A percentile compares a stretch with the other conserved stretches of the same genome.
phyloP scores from a whole-genome alignment of 1,139 yeast species.

The Candida tetrigidarum region DNA sequence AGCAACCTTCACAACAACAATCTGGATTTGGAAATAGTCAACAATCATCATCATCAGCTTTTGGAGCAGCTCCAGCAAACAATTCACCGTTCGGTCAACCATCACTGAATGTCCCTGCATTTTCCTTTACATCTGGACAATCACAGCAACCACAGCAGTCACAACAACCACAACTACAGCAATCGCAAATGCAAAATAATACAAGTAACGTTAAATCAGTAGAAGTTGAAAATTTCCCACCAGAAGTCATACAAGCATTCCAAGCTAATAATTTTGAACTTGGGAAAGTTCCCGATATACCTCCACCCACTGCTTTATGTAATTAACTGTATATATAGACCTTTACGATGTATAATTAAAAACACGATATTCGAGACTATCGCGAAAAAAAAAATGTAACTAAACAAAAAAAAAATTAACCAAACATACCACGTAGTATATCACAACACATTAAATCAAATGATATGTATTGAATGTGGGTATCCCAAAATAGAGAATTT shows the following conservation, averaged over 20 bases:
- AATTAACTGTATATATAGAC: constrained; percentile 8
- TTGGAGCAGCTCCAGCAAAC: constrained; percentile 3
- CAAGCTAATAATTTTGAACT: constrained; percentile 53
- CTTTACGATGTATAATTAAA: no score
- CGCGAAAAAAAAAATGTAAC: no score
- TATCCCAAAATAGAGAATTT: constrained; percentile 60
- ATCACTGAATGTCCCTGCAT: background rate
- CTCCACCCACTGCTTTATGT: constrained; percentile 63
- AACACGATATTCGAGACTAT: no score
- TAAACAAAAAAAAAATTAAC: background rate
- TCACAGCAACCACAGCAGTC: background rate
- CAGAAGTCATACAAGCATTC: constrained; percentile 52
- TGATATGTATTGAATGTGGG: constrained; percentile 93
- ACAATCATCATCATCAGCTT: constrained; percentile 9
- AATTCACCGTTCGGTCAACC: constrained; percentile 3
- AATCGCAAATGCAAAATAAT: background rate
- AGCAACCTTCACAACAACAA: constrained; percentile 6
- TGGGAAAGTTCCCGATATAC: constrained; percentile 77
- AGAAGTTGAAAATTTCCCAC: constrained; percentile 41
- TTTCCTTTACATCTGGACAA: constrained; percentile 8
- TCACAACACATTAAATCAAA: constrained; percentile 23
- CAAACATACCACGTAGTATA: background rate
- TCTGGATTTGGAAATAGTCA: constrained; percentile 20
- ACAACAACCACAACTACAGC: background rate
- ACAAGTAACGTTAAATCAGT: constrained; percentile 1